A percentile compares a stretch with the other conserved stretches of the same genome.
phyloP scores from a whole-genome alignment of 2,329 filamentous ascomycete genomes.

The Exophiala lecanii-corni region DNA sequence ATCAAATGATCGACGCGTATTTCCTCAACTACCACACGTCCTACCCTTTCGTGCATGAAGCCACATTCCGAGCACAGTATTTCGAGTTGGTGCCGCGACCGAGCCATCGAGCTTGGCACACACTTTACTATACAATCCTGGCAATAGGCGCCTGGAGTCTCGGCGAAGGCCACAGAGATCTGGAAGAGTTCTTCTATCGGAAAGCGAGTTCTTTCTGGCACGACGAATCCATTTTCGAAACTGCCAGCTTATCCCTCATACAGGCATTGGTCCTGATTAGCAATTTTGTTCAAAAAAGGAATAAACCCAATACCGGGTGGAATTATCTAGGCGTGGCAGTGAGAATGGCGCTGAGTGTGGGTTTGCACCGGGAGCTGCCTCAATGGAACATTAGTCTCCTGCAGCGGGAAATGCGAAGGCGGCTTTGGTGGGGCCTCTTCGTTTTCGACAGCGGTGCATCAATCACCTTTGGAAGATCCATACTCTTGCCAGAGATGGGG shows the following conservation, averaged over 20 bases:
- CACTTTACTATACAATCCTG: constrained; percentile 43
- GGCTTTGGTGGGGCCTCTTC: constrained; percentile 42
- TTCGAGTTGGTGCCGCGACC: constrained; percentile 41
- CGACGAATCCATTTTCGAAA: constrained; percentile 44
- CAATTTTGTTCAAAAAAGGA: constrained; percentile 48
- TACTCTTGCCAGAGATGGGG: constrained; percentile 29
- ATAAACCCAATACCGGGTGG: constrained; percentile 49
- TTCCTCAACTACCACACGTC: constrained; percentile 45
- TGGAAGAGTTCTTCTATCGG: constrained; percentile 43
- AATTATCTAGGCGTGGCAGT: constrained; percentile 47
- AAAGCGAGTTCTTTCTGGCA: constrained; percentile 39
- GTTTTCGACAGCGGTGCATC: constrained; percentile 46
- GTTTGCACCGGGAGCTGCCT: constrained; percentile 48
- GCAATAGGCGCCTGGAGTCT: constrained; percentile 43
- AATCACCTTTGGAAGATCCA: constrained; percentile 46
- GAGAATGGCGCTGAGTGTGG: constrained; percentile 47
- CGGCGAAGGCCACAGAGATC: constrained; percentile 35
- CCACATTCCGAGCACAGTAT: constrained; percentile 45
- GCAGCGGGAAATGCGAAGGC: constrained; percentile 36
- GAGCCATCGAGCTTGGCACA: constrained; percentile 40
- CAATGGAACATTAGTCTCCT: constrained; percentile 42
- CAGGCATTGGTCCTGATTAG: constrained; percentile 44
- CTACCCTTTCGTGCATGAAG: constrained; percentile 47
- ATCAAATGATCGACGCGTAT: constrained; percentile 27
- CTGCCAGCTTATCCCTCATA: constrained; percentile 45